Evolutionary conservation across 192 early-diverging fungal species (phyloP), one percentile per base, ranked within the genome.

Genomic region (Gamsiella multidivaricata): DNA sequence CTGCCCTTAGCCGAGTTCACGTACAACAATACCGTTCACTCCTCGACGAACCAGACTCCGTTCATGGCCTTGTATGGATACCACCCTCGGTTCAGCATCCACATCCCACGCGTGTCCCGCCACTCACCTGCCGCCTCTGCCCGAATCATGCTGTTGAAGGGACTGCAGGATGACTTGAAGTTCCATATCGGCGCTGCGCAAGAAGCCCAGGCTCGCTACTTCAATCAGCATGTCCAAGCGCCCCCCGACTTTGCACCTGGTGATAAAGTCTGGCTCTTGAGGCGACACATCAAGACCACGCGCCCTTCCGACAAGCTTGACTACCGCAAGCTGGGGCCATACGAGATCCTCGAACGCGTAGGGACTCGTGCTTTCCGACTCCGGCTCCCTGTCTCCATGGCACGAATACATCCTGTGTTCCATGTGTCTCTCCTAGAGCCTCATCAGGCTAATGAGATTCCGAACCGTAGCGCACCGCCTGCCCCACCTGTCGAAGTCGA

Each of bases 11-110:
- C 79, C 1, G 84, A 86, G 37, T 83, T 86, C 47, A 70, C 71
- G 0, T 88, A 86, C 75, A 90, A 89, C 68, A 81, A 87, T 41
- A 46, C 83, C 9, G 25, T 47, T 4, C 49, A 70, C 36, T 45
- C 56, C 4, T 29, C 47, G 0, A 84, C 72, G 8, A 23, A 51
- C n/a, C 60, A 61, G 20, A 50, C 46, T 14, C 46, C 46, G 14
- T 61, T 61, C 47, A 36, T 49, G 11, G 60, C 46, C 5, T 31
- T 50, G 2, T 18, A 47, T 22, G 60, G 60, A 7, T 36, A 26
- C n/a, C 60, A 37, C 32, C 60, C 60, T 3, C 60, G 60, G 0
- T 61, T 61, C 60, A 47, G 31, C 32, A 12, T 61, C 31, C 3
- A 55, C 45, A n/a, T 57, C 10, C 36, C 33, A 12, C 52, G 46